A percentile compares a stretch with the other conserved stretches of the same genome.
Evolutionary conservation across 306 rosid species (phyloP).

Genomic region (Cucumis cinereus): DNA sequence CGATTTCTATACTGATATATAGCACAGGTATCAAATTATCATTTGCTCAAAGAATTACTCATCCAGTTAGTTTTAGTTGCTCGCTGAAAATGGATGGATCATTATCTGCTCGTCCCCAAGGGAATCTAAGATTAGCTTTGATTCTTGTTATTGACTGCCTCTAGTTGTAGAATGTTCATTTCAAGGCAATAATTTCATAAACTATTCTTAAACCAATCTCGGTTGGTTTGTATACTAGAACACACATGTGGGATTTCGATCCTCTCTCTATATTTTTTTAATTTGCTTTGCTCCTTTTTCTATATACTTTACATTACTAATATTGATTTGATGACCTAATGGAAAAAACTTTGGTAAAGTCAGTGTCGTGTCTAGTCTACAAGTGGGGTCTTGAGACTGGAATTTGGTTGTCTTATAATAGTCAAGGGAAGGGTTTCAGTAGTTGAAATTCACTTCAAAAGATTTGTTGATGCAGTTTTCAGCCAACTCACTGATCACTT

Average conservation of each 20-base stretch:
- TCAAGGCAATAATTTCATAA: not conserved
- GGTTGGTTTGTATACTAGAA: not conserved
- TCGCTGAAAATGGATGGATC: not conserved
- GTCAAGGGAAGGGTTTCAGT: too few species aligned
- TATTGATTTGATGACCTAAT: not conserved
- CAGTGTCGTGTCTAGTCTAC: not conserved
- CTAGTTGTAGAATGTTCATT: not conserved
- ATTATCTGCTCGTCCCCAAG: not conserved
- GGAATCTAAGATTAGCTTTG: not conserved
- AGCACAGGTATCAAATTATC: not conserved
- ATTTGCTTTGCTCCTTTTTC: not conserved
- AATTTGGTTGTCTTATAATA: too few species aligned
- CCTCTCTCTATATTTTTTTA: not conserved
- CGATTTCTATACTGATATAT: not conserved
- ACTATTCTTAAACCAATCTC: not conserved
- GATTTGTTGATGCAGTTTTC: not conserved
- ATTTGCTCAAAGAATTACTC: not conserved
- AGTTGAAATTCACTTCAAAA: too few species aligned
- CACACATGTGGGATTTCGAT: not conserved
- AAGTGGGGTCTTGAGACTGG: not conserved
- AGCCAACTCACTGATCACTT: not conserved
- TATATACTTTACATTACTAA: not conserved
- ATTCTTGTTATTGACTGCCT: not conserved
- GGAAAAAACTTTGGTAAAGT: not conserved
- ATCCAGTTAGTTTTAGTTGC: not conserved